Conservation (phyloP, 2,329 filamentous ascomycete species). For the Exophiala bonariae region DNA sequence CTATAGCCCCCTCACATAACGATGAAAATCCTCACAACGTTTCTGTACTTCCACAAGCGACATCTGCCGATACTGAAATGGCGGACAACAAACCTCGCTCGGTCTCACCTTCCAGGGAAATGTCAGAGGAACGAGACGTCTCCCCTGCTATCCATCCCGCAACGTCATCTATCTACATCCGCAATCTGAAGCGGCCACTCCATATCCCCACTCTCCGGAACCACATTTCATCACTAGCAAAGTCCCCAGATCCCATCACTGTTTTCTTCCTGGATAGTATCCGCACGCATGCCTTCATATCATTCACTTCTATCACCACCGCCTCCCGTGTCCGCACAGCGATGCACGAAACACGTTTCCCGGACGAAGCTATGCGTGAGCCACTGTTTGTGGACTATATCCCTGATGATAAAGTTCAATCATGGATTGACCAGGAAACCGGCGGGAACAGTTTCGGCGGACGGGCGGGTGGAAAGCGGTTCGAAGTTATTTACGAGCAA, state of each 20-base stretch:
- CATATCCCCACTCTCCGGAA: slow-evolving; percentile 65
- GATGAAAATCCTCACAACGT: background rate
- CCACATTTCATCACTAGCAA: slow-evolving; percentile 70
- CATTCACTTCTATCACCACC: slow-evolving; percentile 67
- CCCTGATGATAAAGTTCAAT: slow-evolving; percentile 68
- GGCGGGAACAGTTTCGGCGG: slow-evolving; percentile 36
- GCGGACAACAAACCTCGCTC: background rate
- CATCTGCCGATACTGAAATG: background rate
- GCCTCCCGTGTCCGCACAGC: slow-evolving; percentile 74
- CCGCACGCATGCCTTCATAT: slow-evolving; percentile 81
- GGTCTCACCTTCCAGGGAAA: slow-evolving; percentile 17
- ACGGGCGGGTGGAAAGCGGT: slow-evolving; percentile 51
- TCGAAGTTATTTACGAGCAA: slow-evolving; percentile 71
- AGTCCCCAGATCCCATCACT: slow-evolving; percentile 59
- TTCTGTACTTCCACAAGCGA: no score
- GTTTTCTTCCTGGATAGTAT: slow-evolving; percentile 81
- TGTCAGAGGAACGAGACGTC: slow-evolving; percentile 41
- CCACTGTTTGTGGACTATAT: slow-evolving; percentile 87
- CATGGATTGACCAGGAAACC: slow-evolving; percentile 74
- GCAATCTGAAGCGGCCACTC: slow-evolving; percentile 84
- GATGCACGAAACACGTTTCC: slow-evolving; percentile 81
- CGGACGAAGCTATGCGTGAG: slow-evolving; percentile 80
- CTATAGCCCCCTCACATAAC: background rate
- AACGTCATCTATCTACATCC: slow-evolving; percentile 81
- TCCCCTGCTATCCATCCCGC: slow-evolving; percentile 67